Conservation (phyloP, 179 eudicot genomes). For the Nepenthes alata region DNA sequence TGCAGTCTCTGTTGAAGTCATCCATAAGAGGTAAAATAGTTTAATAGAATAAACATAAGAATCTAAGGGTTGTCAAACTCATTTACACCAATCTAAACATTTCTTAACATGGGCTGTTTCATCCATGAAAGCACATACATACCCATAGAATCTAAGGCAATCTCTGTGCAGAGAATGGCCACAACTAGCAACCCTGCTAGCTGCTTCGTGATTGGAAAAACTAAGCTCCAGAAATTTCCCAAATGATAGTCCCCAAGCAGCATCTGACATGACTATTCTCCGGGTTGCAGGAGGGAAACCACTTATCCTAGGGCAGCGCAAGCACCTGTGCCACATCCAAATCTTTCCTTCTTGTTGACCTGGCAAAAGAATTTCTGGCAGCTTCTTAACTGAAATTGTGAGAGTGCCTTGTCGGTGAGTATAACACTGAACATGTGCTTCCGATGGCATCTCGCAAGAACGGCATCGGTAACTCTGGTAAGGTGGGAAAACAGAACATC, state of each 20-base stretch:
- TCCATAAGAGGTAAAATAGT: no score
- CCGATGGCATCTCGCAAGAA: slow-evolving; percentile 87
- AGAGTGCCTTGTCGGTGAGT: slow-evolving; percentile 97
- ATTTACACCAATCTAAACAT: not conserved
- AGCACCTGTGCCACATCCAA: slow-evolving; percentile 99
- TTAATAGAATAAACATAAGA: not conserved
- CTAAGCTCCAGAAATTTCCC: slow-evolving; percentile 99
- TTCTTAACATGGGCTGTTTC: not conserved
- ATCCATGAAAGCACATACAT: slow-evolving; percentile 7
- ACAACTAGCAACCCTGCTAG: slow-evolving; percentile 96
- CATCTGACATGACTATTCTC: slow-evolving; percentile 96
- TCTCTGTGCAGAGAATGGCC: slow-evolving; percentile 98
- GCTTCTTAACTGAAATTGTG: slow-evolving; percentile 97
- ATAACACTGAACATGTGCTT: slow-evolving; percentile 96
- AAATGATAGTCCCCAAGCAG: slow-evolving; percentile 99
- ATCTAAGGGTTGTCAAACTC: not conserved
- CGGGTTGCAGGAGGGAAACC: slow-evolving; percentile 94
- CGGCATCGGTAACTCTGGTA: slow-evolving; percentile 64
- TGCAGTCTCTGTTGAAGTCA: no score
- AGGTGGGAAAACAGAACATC: not conserved
- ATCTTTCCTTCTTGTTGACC: slow-evolving; percentile 93
- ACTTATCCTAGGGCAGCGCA: slow-evolving; percentile 71
- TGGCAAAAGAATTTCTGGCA: slow-evolving; percentile 58
- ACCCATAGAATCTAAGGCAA: slow-evolving; percentile 99
- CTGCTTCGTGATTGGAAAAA: slow-evolving; percentile 98